These are phyloP conservation scores for Pseudodiploospora longispora DNA, from an alignment of 2,329 filamentous ascomycete genomes.

Conservation along the genomic window DNA sequence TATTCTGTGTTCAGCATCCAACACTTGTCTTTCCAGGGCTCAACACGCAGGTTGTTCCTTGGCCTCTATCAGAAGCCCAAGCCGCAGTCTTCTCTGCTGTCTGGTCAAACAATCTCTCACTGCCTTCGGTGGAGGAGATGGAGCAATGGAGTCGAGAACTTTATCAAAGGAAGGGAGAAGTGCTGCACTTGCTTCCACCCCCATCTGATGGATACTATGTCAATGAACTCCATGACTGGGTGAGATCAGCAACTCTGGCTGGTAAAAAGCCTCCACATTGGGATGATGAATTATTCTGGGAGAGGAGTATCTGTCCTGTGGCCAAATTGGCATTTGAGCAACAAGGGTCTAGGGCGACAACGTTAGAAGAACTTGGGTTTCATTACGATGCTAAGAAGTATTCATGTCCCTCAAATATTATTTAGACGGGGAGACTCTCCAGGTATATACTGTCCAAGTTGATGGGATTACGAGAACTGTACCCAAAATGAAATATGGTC, in stretches of 20 bases:
- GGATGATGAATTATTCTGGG: slow-evolving; percentile 64
- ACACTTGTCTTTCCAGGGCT: slow-evolving; percentile 71
- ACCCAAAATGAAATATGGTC: not conserved
- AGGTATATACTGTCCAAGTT: not conserved
- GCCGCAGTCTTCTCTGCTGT: slow-evolving; percentile 67
- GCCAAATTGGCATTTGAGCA: slow-evolving; percentile 67
- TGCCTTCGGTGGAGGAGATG: slow-evolving; percentile 62
- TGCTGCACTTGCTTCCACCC: slow-evolving; percentile 21
- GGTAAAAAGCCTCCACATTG: slow-evolving; percentile 66
- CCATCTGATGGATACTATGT: slow-evolving; percentile 57
- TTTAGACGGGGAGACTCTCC: too few relatives aligned
- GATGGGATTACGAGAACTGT: not conserved
- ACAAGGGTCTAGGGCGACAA: slow-evolving; percentile 55
- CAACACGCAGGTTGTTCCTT: slow-evolving; percentile 80
- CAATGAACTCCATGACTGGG: slow-evolving; percentile 60
- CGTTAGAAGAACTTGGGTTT: slow-evolving; percentile 66
- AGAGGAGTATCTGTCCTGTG: slow-evolving; percentile 56
- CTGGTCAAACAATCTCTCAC: slow-evolving; percentile 60
- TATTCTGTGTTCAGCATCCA: slow-evolving; percentile 68
- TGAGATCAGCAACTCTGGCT: slow-evolving; percentile 36
- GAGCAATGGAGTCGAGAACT: slow-evolving; percentile 56
- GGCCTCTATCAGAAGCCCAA: slow-evolving; percentile 72
- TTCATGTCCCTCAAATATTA: too few relatives aligned
- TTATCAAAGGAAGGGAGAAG: slow-evolving; percentile 37
- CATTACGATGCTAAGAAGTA: slow-evolving; percentile 32